A percentile compares a stretch with the other conserved stretches of the same genome.
These are phyloP conservation scores for Alternaria arbusti DNA, from an alignment of 2,329 filamentous ascomycete genomes.

Conservation along the genomic window DNA sequence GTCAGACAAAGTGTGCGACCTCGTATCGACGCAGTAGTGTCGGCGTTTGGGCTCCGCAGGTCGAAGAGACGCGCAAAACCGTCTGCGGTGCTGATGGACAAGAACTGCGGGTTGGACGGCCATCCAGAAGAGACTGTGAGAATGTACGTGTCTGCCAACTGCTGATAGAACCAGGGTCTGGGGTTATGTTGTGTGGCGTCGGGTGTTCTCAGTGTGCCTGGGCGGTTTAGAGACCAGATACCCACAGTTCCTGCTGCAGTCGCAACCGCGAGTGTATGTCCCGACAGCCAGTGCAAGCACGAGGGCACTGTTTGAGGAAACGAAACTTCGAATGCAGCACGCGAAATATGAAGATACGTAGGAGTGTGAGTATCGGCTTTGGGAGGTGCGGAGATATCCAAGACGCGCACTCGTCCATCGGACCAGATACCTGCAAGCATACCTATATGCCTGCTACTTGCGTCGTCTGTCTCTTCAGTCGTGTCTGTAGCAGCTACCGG, in stretches of 20 bases:
- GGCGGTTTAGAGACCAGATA: slow-evolving; percentile 57
- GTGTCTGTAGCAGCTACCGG: slow-evolving; percentile 49
- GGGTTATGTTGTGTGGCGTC: slow-evolving; percentile 13
- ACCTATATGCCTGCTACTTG: slow-evolving; percentile 51
- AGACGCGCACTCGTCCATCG: slow-evolving; percentile 63
- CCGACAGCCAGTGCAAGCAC: slow-evolving; percentile 63
- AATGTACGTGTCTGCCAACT: slow-evolving; percentile 56
- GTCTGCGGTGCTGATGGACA: slow-evolving; percentile 61
- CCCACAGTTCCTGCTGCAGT: slow-evolving; percentile 64
- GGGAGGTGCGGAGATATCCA: slow-evolving; percentile 53
- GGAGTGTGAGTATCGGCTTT: slow-evolving; percentile 8
- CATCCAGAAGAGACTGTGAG: slow-evolving; percentile 57
- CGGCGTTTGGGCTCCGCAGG: slow-evolving; percentile 54
- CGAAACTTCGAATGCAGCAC: slow-evolving; percentile 58
- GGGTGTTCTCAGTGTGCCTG: slow-evolving; percentile 31
- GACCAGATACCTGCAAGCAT: slow-evolving; percentile 63
- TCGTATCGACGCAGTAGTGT: slow-evolving; percentile 55
- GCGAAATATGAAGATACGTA: slow-evolving; percentile 51
- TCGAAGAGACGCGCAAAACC: slow-evolving; percentile 64
- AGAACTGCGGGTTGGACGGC: slow-evolving; percentile 60
- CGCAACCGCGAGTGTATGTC: slow-evolving; percentile 60
- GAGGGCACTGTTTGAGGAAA: slow-evolving; percentile 63
- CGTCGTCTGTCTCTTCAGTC: slow-evolving; percentile 34
- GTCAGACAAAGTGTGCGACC: slow-evolving; percentile 57
- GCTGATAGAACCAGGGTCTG: slow-evolving; percentile 53